Conservation (phyloP, 306 rosid species). For the Castanopsis chinensis region DNA sequence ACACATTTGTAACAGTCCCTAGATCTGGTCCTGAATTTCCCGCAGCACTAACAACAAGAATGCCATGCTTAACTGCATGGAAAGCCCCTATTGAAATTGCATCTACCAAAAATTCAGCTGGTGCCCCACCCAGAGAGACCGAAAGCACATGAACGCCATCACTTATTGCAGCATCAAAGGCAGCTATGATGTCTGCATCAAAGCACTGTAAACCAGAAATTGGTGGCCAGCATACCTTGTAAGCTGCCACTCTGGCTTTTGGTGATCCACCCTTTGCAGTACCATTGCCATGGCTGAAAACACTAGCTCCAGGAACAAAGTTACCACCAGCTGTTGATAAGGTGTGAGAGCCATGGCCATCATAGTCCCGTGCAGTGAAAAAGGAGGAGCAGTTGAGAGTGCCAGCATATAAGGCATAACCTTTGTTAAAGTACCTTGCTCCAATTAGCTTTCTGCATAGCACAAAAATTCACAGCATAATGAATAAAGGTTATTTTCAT, state of each 20-base stretch:
- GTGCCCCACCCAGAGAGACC: constrained; percentile 30
- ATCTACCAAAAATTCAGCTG: constrained; percentile 28
- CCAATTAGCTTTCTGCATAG: constrained; percentile 77
- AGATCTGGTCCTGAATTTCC: constrained; percentile 63
- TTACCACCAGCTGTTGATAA: constrained; percentile 38
- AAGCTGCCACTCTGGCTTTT: constrained; percentile 65
- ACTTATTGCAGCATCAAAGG: constrained; percentile 60
- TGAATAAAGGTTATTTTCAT: neutral
- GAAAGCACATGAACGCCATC: constrained; percentile 74
- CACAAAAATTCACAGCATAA: neutral
- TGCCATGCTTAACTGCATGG: constrained; percentile 49
- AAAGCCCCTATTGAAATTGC: constrained; percentile 51
- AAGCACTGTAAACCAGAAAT: constrained; percentile 25
- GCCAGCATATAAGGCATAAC: constrained; percentile 14
- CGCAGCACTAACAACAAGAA: constrained; percentile 46
- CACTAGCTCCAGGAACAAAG: constrained; percentile 42
- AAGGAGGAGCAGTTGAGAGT: neutral
- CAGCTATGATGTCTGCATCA: constrained; percentile 62
- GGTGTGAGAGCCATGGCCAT: constrained; percentile 14
- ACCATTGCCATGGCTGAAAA: constrained; percentile 67
- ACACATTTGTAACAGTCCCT: constrained; percentile 40
- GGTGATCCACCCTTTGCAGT: constrained; percentile 96
- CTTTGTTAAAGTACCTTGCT: constrained; percentile 69
- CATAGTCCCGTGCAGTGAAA: constrained; percentile 44
- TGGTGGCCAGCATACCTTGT: constrained; percentile 77